A percentile compares a stretch with the other conserved stretches of the same genome.
Evolutionary conservation across 1,139 yeast genomes (phyloP).

Genomic region (Arxiozyma slooffiae): DNA sequence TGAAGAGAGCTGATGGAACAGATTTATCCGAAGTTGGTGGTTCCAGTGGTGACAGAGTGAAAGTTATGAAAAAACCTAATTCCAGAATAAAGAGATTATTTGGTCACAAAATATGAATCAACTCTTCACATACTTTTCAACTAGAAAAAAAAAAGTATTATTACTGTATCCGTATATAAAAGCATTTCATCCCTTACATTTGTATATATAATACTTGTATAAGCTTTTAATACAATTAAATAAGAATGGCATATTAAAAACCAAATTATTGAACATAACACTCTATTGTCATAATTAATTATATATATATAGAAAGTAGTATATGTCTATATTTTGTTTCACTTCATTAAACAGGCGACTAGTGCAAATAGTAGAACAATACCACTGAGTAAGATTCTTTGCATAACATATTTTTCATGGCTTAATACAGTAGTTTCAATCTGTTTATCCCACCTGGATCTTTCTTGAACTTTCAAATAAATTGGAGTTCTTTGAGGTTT

Average conservation of each 20-base stretch:
- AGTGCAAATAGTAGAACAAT: background rate
- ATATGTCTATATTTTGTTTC: background rate
- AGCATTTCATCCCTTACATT: background rate
- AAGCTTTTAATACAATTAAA: background rate
- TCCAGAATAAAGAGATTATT: background rate
- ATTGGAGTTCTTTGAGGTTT: constrained; percentile 34
- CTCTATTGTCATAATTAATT: background rate
- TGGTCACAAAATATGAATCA: background rate
- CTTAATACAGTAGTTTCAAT: constrained; percentile 15
- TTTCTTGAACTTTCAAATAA: constrained; percentile 33
- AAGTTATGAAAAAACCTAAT: background rate
- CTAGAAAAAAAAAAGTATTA: no score
- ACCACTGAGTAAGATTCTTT: background rate
- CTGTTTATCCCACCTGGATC: constrained; percentile 27
- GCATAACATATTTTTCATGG: background rate
- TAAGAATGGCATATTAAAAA: no score
- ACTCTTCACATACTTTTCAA: no score
- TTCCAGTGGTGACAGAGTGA: background rate
- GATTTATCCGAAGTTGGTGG: background rate
- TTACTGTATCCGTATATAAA: background rate
- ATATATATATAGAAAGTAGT: no score
- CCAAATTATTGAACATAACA: no score
- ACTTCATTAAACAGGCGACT: background rate
- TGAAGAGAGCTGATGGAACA: background rate
- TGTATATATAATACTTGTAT: background rate